Base-by-base conservation (phyloP, 352 stramenopile genomes). In the Phytophthora pinifolia region DNA sequence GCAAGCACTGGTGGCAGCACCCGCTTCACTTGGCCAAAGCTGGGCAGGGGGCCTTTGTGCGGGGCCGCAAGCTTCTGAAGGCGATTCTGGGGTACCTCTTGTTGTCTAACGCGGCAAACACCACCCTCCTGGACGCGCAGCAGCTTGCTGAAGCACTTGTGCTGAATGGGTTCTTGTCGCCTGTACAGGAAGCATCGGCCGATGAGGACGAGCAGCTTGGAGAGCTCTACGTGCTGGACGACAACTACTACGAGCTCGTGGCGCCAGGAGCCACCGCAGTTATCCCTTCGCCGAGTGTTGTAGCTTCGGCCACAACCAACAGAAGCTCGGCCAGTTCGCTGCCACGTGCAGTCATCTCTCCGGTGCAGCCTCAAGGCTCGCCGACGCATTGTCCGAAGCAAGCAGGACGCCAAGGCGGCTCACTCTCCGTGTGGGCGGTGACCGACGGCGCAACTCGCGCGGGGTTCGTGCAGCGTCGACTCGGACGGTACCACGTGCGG, bases 241-340 rank as follows among this genome's bases (percentile, higher is more conserved):
- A 65, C 22, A 42, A 33, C 8, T 70, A 65, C 45, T 86, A 80
- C 54, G 78, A 89, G 32, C 65, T 89, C 8, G 74, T 89, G 0
- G 64, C 70, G 14, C 70, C 73, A 9, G 64, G 67, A 18, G 70
- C 55, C 4, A 48, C 29, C 4, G 49, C 34, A 1, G 38, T 67
- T 33, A 18, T 54, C 10, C 20, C 43, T 8, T 66, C 54, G 14
- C 34, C 34, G 10, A 45, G 59, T 22, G 49, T 39, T 1, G 18
- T 58, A 36, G 46, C 35, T 3, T 70, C 59, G 0, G 48, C 49
- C 14, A 63, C 54, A 25, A 35, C 62, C 33, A 31, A 42, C 9
- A 48, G 18, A 14, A 54, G n/a, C 10, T 50, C 59, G n/a, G 59
- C 54, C 3, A 62, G 2, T 9, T 59, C 54, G 1, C 12, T 53